Evolutionary conservation across 129 eudicot genomes (phyloP).

Genomic region (Pulicaria dysenterica): DNA sequence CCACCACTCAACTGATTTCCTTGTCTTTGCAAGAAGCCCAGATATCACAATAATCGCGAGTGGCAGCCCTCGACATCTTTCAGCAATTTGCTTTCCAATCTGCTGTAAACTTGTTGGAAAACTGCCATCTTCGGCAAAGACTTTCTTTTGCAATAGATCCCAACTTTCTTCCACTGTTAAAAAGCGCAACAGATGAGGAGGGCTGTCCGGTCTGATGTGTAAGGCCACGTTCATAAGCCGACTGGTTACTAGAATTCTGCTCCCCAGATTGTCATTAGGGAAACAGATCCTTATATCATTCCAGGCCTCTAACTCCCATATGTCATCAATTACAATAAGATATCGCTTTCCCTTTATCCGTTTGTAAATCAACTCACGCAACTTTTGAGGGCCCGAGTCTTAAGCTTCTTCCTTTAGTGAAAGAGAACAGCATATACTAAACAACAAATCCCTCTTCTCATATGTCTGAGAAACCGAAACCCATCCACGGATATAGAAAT

Average conservation of each 20-base stretch:
- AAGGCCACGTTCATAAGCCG: constrained; percentile 22
- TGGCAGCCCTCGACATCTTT: constrained; percentile 47
- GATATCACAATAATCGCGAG: constrained; percentile 37
- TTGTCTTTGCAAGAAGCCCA: constrained; percentile 40
- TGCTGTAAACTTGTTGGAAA: constrained; percentile 28
- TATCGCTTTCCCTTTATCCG: constrained; percentile 33
- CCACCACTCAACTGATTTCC: constrained; percentile 25
- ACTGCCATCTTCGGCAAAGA: constrained; percentile 7
- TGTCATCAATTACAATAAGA: constrained; percentile 47
- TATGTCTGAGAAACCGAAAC: constrained; percentile 29
- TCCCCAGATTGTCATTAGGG: constrained; percentile 33
- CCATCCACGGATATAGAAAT: constrained; percentile 40
- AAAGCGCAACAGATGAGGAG: constrained; percentile 25
- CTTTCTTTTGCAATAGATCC: constrained; percentile 33
- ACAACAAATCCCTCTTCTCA: constrained; percentile 31
- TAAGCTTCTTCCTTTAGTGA: neutral
- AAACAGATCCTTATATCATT: constrained; percentile 34
- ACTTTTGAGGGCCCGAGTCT: neutral
- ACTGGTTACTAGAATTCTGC: constrained; percentile 41
- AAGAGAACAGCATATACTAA: constrained; percentile 5
- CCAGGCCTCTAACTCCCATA: constrained; percentile 39
- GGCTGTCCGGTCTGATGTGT: constrained; percentile 19
- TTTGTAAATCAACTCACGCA: constrained; percentile 28
- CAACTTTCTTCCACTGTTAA: constrained; percentile 39
- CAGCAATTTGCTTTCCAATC: constrained; percentile 35